Evolutionary conservation across 768 basidiomycete genomes (phyloP).

Genomic region (Punctularia strigosozonata): DNA sequence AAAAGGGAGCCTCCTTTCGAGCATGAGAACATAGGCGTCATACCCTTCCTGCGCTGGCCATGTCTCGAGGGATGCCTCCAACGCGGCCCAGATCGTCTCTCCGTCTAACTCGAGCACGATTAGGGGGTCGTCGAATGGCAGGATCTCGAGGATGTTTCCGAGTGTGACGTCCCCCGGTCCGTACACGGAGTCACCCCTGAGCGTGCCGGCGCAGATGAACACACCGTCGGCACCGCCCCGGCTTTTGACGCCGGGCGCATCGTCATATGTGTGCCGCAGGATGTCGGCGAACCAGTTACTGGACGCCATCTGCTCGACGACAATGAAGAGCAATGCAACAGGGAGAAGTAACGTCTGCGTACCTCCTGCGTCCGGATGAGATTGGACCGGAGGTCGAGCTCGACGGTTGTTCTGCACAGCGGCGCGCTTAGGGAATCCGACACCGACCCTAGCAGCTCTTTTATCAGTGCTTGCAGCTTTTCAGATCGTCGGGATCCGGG

Average conservation of each 20-base stretch:
- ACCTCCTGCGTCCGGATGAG: constrained; percentile 67
- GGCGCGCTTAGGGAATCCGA: constrained; percentile 60
- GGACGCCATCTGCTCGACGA: constrained; percentile 39
- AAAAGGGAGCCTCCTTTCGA: neutral
- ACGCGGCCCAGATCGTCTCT: constrained; percentile 61
- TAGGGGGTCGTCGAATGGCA: constrained; percentile 81
- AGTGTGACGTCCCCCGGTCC: constrained; percentile 72
- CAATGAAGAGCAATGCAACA: neutral
- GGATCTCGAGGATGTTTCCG: constrained; percentile 79
- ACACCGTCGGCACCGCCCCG: constrained; percentile 67
- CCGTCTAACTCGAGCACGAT: constrained; percentile 78
- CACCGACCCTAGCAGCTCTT: constrained; percentile 56
- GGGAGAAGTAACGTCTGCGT: constrained; percentile 4
- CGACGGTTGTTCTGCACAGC: constrained; percentile 56
- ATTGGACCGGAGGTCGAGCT: constrained; percentile 66
- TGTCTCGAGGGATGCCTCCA: constrained; percentile 61
- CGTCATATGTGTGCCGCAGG: constrained; percentile 72
- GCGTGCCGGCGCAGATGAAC: constrained; percentile 71
- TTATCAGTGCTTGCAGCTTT: constrained; percentile 44
- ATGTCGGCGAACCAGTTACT: constrained; percentile 85
- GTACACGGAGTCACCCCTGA: constrained; percentile 79
- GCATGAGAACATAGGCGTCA: constrained; percentile 7
- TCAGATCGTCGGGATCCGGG: constrained; percentile 36
- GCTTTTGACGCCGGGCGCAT: constrained; percentile 43
- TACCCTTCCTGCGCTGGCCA: constrained; percentile 92